Conservation (phyloP, 495 filamentous ascomycete genomes). For the Lasiosphaeria hispida region DNA sequence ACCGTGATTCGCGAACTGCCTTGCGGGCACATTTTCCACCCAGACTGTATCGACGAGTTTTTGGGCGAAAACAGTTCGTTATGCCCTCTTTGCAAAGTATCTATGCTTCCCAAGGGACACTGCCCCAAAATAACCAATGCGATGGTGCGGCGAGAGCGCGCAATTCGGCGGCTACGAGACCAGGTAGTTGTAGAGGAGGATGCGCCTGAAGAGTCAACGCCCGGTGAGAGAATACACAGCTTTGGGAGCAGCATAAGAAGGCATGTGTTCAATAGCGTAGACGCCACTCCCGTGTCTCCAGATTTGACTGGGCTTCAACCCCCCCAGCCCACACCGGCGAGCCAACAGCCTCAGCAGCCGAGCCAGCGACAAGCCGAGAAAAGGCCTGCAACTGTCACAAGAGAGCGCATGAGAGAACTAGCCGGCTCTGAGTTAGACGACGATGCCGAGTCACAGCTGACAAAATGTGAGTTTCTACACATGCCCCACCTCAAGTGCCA, state of each 20-base stretch:
- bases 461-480: slow-evolving; percentile 21
- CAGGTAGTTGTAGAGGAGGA: slow-evolving; percentile 22
- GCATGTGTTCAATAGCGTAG: slow-evolving; percentile 15
- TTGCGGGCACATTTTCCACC: slow-evolving; percentile 89
- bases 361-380: slow-evolving; percentile 1
- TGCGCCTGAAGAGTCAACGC: background rate
- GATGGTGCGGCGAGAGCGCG: slow-evolving; percentile 74
- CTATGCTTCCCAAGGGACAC: slow-evolving; percentile 63
- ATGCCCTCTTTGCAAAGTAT: slow-evolving; percentile 85
- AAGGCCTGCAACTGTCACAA: slow-evolving; percentile 15
- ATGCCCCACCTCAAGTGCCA: background rate
- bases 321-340: no score
- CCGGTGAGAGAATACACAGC: slow-evolving; percentile 6
- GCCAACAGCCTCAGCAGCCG: background rate
- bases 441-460: slow-evolving; percentile 6
- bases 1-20: slow-evolving; percentile 79
- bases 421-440: slow-evolving; percentile 27
- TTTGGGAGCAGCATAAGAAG: slow-evolving; percentile 18
- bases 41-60: slow-evolving; percentile 82
- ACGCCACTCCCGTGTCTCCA: background rate
- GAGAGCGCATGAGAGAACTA: slow-evolving; percentile 33
- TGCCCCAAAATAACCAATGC: slow-evolving; percentile 74
- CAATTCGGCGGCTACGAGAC: slow-evolving; percentile 44
- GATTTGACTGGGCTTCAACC: slow-evolving; percentile 15
- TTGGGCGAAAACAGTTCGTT: slow-evolving; percentile 68